A percentile compares a stretch with the other conserved stretches of the same genome.
Evolutionary conservation across 495 filamentous ascomycete genomes (phyloP).

Genomic region (Cercophora newfieldiana): DNA sequence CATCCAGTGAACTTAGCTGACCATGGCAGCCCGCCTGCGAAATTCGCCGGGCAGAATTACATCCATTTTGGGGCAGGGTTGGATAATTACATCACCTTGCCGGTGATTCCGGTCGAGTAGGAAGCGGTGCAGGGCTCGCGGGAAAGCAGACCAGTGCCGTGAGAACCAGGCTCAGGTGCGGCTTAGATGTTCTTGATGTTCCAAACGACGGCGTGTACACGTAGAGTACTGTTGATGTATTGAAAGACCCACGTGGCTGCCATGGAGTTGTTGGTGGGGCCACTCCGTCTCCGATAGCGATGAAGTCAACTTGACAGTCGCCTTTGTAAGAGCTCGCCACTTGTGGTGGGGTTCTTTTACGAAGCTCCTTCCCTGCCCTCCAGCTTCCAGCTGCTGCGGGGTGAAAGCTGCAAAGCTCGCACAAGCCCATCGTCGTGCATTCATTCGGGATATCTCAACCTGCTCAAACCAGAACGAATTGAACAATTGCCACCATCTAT

Average conservation of each 20-base stretch:
- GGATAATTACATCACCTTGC: constrained; percentile 58
- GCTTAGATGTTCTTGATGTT: neutral
- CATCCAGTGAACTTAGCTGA: constrained; percentile 5
- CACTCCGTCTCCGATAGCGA: neutral
- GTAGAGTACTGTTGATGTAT: no score
- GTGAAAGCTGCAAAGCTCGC: no score
- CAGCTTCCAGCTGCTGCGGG: no score
- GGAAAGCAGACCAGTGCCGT: neutral
- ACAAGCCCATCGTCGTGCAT: no score
- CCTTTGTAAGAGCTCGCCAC: neutral
- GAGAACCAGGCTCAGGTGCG: neutral
- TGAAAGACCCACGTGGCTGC: no score
- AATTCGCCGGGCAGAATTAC: constrained; percentile 54
- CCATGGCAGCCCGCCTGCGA: constrained; percentile 39
- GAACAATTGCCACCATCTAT: no score
- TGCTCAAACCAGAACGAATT: no score
- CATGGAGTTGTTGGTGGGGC: neutral
- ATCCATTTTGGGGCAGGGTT: constrained; percentile 54
- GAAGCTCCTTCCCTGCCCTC: neutral
- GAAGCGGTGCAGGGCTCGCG: no score
- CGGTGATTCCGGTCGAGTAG: constrained; percentile 50
- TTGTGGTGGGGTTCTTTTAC: neutral
- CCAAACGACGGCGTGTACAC: no score
- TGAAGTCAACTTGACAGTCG: neutral
- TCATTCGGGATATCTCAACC: no score